These are phyloP conservation scores for Sinapis alba DNA, from an alignment of 441 rosid genomes.

Conservation along the genomic window DNA sequence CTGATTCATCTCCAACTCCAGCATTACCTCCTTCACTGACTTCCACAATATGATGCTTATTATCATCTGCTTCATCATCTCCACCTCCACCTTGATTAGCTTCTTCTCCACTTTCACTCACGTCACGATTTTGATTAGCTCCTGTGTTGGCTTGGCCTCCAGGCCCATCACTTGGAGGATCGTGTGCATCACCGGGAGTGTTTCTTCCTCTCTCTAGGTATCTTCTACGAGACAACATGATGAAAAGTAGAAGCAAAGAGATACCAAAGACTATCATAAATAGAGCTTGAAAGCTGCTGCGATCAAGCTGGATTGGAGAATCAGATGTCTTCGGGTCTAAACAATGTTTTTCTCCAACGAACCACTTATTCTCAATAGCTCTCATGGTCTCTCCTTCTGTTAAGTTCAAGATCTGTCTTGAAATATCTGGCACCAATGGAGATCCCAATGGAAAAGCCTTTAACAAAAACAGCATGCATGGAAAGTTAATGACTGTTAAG, in stretches of 20 bases:
- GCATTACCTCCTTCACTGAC: not conserved
- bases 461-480: not conserved
- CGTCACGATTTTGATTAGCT: not conserved
- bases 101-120: not conserved
- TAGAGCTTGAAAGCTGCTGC: conserved; percentile 23
- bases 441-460: conserved; percentile 35
- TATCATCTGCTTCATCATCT: not conserved
- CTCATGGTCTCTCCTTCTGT: conserved; percentile 33
- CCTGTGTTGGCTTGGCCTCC: conserved; percentile 2
- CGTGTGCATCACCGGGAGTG: not conserved
- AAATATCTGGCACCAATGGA: conserved; percentile 32
- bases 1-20: not conserved
- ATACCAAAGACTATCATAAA: conserved; percentile 26
- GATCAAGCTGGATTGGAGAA: conserved; percentile 29
- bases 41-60: not conserved
- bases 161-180: not conserved
- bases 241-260: not conserved
- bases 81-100: not conserved
- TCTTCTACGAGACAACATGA: conserved; percentile 3
- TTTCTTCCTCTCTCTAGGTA: not conserved
- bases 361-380: conserved; percentile 34
- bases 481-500: not conserved
- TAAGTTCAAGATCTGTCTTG: conserved; percentile 33
- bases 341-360: conserved; percentile 8
- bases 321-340: not conserved